Evolutionary conservation across 164 flowering plant species (phyloP), one percentile per base, ranked within the genome.

Genomic region (Platanus orientalis): DNA sequence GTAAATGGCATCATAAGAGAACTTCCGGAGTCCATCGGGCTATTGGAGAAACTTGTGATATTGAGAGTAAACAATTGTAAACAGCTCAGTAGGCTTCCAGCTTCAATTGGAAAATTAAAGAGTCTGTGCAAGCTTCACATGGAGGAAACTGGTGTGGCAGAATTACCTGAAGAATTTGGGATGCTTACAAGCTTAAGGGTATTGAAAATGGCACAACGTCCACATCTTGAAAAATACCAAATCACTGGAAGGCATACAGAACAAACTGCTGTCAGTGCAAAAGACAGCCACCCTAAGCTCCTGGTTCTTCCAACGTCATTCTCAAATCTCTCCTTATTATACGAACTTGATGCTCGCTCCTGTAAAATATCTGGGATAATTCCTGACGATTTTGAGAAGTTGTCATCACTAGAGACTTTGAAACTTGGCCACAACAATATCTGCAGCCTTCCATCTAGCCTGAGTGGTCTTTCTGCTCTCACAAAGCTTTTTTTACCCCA

Each of bases 1-100:
- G 16, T 2, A 13, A 14, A 52, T 52, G 44, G 54, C 17, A 21
- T 13, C 16, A 71, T 80, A 21, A 62, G 66, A 2, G 76, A 71
- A 65, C 25, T 83, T 70, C 87, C 83, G 6, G 84, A 80, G 63
- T 73, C 78, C 11, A 58, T 83, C 4, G 81, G 83, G 13, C 58
- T 34, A 69, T 60, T 83, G 68, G 78, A 72, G 54, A 73, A 58
- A 19, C 78, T 83, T 13, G 9, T 3, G 25, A 47, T 48, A 23
- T 55, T 81, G 34, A 68, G 29, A 25, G 14, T 80, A 67, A 62
- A 45, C 27, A 57, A 76, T 0, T 81, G 85, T 47, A 65, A 34
- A 61, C 50, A 59, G 48, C 77, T 81, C 3, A 34, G 26, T 0
- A 68, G 30, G 23, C 67, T 81, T 17, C 83, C 83, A 40, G 56